Conservation (phyloP, 768 basidiomycete species). For the Rhizopogon rudus region DNA sequence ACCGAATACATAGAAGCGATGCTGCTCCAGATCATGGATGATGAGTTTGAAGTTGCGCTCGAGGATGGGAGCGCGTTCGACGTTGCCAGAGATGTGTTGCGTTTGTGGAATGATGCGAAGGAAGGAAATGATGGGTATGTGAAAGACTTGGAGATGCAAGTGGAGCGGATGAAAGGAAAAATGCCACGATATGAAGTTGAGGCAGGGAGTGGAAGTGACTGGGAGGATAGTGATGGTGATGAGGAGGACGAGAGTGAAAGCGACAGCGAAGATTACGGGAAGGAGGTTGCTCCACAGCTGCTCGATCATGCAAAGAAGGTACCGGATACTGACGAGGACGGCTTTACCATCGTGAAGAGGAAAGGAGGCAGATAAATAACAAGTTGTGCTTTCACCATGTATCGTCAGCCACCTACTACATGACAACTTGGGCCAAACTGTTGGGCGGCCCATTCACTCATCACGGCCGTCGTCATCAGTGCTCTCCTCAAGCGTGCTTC, state of each 20-base stretch:
- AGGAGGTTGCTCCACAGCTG: slow-evolving; percentile 52
- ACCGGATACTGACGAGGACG: slow-evolving; percentile 86
- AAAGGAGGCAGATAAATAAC: slow-evolving; percentile 40
- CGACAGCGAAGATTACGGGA: slow-evolving; percentile 36
- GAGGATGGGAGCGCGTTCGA: slow-evolving; percentile 81
- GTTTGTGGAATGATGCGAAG: slow-evolving; percentile 55
- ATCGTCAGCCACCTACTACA: no score
- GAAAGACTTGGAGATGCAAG: slow-evolving; percentile 56
- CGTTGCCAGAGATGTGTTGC: slow-evolving; percentile 70
- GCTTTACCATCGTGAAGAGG: slow-evolving; percentile 76
- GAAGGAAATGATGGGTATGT: slow-evolving; percentile 47
- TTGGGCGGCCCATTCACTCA: slow-evolving; percentile 32
- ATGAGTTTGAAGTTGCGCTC: slow-evolving; percentile 81
- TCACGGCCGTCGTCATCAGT: slow-evolving; percentile 48
- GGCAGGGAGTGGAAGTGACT: slow-evolving; percentile 33
- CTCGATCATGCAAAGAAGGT: slow-evolving; percentile 44
- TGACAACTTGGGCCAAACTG: no score
- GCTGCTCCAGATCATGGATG: slow-evolving; percentile 76
- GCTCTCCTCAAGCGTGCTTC: slow-evolving; percentile 55
- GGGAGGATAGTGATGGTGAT: slow-evolving; percentile 41
- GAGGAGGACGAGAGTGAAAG: slow-evolving; percentile 16
- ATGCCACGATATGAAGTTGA: slow-evolving; percentile 44
- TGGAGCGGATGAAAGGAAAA: slow-evolving; percentile 54
- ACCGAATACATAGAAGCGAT: slow-evolving; percentile 76
- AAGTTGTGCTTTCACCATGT: background rate